A percentile compares a stretch with the other conserved stretches of the same genome.
phyloP scores from a whole-genome alignment of 768 basidiomycete species.

The Termitomyces heimii region DNA sequence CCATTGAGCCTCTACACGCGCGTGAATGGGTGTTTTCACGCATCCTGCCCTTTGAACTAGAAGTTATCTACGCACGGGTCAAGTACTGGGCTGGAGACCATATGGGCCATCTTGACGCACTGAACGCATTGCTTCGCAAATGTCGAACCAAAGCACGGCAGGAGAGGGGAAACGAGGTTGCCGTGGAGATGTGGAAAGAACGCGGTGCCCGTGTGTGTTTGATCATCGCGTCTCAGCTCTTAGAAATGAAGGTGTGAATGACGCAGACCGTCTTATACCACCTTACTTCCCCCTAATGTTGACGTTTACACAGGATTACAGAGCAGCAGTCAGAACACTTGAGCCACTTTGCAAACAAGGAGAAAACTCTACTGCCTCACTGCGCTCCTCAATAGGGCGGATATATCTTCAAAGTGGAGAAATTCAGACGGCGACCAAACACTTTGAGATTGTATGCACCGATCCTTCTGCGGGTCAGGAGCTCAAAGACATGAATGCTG shows the following conservation, averaged over 20 bases:
- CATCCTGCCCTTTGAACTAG: constrained; percentile 54
- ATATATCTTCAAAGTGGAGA: constrained; percentile 74
- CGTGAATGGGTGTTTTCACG: constrained; percentile 57
- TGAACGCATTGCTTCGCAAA: constrained; percentile 53
- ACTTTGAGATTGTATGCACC: constrained; percentile 47
- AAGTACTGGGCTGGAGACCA: constrained; percentile 81
- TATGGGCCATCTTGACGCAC: constrained; percentile 74
- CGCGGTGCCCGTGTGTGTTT: constrained; percentile 68
- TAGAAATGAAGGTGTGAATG: constrained; percentile 71
- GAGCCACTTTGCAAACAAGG: constrained; percentile 54
- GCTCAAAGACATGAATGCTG: constrained; percentile 56
- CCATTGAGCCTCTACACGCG: constrained; percentile 45
- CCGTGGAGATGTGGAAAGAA: constrained; percentile 76
- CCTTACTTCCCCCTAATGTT: not conserved
- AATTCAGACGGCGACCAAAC: constrained; percentile 48
- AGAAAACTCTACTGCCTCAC: constrained; percentile 37
- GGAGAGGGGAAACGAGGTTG: constrained; percentile 27
- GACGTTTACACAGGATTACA: constrained; percentile 47
- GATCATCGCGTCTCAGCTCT: constrained; percentile 75
- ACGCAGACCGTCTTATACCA: not conserved
- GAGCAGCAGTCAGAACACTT: constrained; percentile 62
- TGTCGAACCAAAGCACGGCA: constrained; percentile 50
- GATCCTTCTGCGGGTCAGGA: constrained; percentile 37
- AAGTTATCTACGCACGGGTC: constrained; percentile 68
- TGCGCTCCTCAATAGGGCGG: constrained; percentile 67